A percentile compares a stretch with the other conserved stretches of the same genome.
These are phyloP conservation scores for Dysphania ambrosioides DNA, from an alignment of 148 eudicot genomes.

Conservation along the genomic window DNA sequence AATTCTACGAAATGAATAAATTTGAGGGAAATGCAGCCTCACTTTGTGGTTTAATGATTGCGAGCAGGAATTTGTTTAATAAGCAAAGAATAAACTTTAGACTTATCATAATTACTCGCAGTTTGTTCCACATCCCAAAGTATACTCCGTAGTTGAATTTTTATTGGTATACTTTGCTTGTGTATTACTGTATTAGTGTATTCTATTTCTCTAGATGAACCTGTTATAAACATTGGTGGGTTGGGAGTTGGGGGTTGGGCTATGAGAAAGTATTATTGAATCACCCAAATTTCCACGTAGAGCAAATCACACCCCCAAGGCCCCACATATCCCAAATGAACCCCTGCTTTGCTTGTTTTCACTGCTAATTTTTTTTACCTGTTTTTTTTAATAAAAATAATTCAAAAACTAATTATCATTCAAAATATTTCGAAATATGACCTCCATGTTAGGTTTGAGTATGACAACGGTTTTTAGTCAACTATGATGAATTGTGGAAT, in stretches of 20 bases:
- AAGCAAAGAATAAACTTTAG: not conserved
- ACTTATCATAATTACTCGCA: not conserved
- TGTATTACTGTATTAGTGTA: not conserved
- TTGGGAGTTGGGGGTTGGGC: too few species aligned
- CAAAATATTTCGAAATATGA: too few species aligned
- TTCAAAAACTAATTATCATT: too few species aligned
- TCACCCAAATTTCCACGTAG: not conserved
- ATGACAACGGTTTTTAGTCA: too few species aligned
- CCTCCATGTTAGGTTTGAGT: too few species aligned
- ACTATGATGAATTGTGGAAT: too few species aligned
- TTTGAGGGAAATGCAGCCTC: not conserved
- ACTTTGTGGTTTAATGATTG: not conserved
- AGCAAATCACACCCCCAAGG: not conserved
- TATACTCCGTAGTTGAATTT: not conserved
- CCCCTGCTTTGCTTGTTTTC: not conserved
- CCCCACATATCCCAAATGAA: too few species aligned
- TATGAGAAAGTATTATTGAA: not conserved
- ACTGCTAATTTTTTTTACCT: too few species aligned
- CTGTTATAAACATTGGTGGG: not conserved
- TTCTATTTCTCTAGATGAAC: not conserved
- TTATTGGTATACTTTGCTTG: not conserved
- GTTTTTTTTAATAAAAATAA: too few species aligned
- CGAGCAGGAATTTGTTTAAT: not conserved
- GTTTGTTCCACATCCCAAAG: not conserved
- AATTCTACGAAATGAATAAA: not conserved